phyloP scores from a whole-genome alignment of 1,284 basidiomycete species.

The Leccinum variabile region DNA sequence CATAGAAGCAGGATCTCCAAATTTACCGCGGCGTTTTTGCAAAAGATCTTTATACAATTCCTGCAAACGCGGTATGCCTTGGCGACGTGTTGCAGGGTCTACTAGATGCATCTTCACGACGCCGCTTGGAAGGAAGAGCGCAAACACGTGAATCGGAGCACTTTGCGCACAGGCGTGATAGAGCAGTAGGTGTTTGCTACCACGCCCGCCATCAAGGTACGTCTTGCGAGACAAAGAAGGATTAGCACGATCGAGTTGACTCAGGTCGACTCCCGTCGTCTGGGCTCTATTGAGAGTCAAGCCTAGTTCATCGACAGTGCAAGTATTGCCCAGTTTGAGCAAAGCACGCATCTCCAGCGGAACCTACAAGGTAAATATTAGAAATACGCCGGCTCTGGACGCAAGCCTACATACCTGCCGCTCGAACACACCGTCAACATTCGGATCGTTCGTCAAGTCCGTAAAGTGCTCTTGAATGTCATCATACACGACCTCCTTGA shows the following conservation, averaged over 20 bases:
- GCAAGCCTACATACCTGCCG: conserved; percentile 60
- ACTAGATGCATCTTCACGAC: conserved; percentile 84
- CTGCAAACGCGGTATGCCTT: conserved; percentile 76
- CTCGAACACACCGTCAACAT: conserved; percentile 95
- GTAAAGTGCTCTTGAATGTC: conserved; percentile 91
- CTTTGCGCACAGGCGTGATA: conserved; percentile 82
- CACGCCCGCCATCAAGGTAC: conserved; percentile 77
- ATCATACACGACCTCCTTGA: conserved; percentile 83
- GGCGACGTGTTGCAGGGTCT: conserved; percentile 83
- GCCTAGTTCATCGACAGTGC: conserved; percentile 64
- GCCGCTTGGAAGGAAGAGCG: conserved; percentile 79
- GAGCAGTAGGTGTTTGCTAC: conserved; percentile 86
- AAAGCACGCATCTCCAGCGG: conserved; percentile 85
- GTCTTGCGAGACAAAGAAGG: conserved; percentile 60
- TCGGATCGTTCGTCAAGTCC: conserved; percentile 89
- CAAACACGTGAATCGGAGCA: conserved; percentile 86
- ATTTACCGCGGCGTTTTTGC: conserved; percentile 45
- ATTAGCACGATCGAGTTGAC: conserved; percentile 71
- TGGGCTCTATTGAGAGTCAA: conserved; percentile 85
- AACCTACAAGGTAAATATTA: conserved; percentile 49
- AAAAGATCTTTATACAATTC: conserved; percentile 67
- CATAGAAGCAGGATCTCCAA: conserved; percentile 51
- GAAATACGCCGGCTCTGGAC: not conserved
- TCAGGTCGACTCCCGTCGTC: conserved; percentile 82
- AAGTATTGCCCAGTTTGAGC: conserved; percentile 83